Evolutionary conservation across 106 monocot species (phyloP), one percentile per base, ranked within the genome.

Genomic region (Agapanthus africanus): DNA sequence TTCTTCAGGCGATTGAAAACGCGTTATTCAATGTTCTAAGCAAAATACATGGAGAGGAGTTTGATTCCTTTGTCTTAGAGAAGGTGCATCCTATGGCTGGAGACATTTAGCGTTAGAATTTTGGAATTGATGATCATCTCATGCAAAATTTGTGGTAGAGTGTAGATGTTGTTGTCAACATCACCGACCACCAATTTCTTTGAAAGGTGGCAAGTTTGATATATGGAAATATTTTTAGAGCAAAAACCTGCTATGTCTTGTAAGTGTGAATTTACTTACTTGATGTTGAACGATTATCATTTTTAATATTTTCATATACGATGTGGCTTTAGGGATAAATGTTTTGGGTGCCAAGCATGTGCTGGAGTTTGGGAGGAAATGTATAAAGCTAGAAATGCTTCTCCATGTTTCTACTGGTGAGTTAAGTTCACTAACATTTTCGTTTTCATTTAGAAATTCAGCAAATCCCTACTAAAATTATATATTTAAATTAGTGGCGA

Each of bases 111-210:
- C 44, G 51, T 16, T 64, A 79, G 52, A 78, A 85, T 47, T 59
- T 89, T 21, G 88, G 88, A 35, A 74, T 88, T 25, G 70, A 79
- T 30, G 9, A 35, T 40, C 25, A 56, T 50, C 64, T 88, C 22
- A 39, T 18, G 22, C 73, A 67, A 28, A 15, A 35, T 21, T 33
- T 88, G 37, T 65, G 51, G 66, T 46, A 77, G 37, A 69, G 85
- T 11, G 38, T 85, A 9, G 35, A 89, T 71, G 66, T 85, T 30
- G 62, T 85, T 18, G 70, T 89, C 51, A 85, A 89, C 47, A 74
- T 66, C 88, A 35, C 85, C 88, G 3, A 89, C 88, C 41, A 89
- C 88, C 13, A 85, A 76, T 67, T 89, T 89, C 38, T 69, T 79
- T 54, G 88, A 77, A 40, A 89, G 88, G 88, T 89, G 26, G 30